A percentile compares a stretch with the other conserved stretches of the same genome.
These are phyloP conservation scores for Populus tremula DNA, from an alignment of 345 rosid genomes.

Conservation along the genomic window DNA sequence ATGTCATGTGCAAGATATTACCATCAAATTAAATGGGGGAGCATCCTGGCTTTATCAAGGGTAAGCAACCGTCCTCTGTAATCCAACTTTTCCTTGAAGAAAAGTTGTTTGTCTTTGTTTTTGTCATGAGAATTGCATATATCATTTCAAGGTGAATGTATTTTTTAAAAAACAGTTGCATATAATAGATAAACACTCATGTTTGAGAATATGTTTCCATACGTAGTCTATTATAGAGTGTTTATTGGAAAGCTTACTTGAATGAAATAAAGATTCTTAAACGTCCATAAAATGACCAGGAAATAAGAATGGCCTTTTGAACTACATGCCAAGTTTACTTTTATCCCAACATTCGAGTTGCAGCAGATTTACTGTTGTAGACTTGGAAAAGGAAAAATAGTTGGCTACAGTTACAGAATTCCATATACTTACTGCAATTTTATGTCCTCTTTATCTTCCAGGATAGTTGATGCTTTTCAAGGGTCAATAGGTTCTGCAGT, in stretches of 20 bases:
- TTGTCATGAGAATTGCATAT: neutral
- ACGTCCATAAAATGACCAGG: too few relatives aligned
- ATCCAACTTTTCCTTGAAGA: neutral
- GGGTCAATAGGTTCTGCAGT: conserved; percentile 49
- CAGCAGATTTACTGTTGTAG: too few relatives aligned
- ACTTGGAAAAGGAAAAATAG: too few relatives aligned
- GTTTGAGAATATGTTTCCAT: too few relatives aligned
- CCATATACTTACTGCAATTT: neutral
- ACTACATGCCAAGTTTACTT: too few relatives aligned
- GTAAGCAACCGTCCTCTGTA: conserved; percentile 30
- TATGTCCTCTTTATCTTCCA: conserved; percentile 23
- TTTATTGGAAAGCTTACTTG: too few relatives aligned
- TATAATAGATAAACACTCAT: too few relatives aligned
- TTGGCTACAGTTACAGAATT: neutral
- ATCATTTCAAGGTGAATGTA: neutral
- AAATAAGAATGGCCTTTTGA: too few relatives aligned
- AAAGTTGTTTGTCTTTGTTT: neutral
- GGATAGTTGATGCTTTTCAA: conserved; percentile 61
- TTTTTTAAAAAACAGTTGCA: too few relatives aligned
- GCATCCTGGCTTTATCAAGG: conserved; percentile 85
- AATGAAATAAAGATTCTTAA: too few relatives aligned
- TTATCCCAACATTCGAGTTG: too few relatives aligned
- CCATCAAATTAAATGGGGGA: conserved; percentile 64
- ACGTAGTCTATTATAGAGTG: too few relatives aligned
- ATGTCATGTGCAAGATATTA: conserved; percentile 55